Conservation (phyloP, 768 basidiomycete species). For the Exidia glandulosa region DNA sequence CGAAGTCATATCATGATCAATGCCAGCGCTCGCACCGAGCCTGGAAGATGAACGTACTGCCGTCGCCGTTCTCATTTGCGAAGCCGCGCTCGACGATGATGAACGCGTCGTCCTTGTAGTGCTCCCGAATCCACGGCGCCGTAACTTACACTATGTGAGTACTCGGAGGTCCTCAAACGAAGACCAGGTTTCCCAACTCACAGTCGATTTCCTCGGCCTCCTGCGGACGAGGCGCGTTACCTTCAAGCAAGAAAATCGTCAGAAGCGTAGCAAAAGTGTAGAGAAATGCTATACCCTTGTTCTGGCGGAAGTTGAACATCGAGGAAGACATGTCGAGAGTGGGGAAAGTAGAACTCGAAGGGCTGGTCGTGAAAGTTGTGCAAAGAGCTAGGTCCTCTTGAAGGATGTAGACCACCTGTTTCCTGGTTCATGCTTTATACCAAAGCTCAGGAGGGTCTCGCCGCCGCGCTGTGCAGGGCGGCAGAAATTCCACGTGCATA, state of each 20-base stretch:
- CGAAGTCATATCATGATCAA: background rate
- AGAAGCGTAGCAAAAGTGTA: background rate
- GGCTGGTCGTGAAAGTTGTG: too few species aligned
- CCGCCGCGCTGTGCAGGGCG: too few species aligned
- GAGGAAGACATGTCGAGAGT: background rate
- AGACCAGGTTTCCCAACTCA: background rate
- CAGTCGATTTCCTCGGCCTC: slow-evolving; percentile 1
- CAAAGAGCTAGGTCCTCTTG: too few species aligned
- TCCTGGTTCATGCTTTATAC: too few species aligned
- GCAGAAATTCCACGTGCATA: too few species aligned
- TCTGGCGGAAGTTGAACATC: background rate
- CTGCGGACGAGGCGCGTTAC: background rate
- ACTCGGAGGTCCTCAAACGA: background rate
- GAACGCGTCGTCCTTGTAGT: background rate
- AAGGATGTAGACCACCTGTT: too few species aligned
- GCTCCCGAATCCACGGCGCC: background rate
- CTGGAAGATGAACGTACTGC: background rate
- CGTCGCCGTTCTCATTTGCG: slow-evolving; percentile 1
- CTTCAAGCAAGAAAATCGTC: background rate
- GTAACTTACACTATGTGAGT: background rate
- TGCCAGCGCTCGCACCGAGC: background rate
- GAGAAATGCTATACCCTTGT: background rate
- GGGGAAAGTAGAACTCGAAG: too few species aligned
- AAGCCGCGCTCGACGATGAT: background rate
- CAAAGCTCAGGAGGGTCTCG: too few species aligned